Base-by-base conservation (phyloP, 139 green algal species). In the Coelastrella sp. region DNA sequence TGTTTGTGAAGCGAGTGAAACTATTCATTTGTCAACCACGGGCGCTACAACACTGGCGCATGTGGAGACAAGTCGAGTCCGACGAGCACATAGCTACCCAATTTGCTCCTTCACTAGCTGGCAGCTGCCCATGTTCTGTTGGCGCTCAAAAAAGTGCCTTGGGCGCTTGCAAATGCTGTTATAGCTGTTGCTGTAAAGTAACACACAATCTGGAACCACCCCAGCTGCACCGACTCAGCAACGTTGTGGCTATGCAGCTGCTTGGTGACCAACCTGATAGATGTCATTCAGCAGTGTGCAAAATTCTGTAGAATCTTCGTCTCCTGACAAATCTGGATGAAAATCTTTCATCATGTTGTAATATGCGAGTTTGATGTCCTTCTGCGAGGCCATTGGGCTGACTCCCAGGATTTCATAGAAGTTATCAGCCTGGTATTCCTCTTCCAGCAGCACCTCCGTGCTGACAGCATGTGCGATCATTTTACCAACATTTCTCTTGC, bases 241-340 rank as follows among this genome's bases (percentile, higher is more conserved):
- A 49, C 35, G 3, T 49, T 49, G 35, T 87, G 61, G 81, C 56
- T 57, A 10, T 66, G 24, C 6, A 66, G 59, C 11, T 84, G 78
- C 78, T 84, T 27, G 11, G 25, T 15, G 35, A 25, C 88, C n/a
- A 17, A 95, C 93, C 78, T 95, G 92, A 60, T 95, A 78, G 10
- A 95, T 93, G 58, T 95, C 93, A 66, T 95, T 95, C 14, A 95
- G 89, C 80, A 95, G 87, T 1, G 84, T 90, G 70, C 91, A 94
- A 35, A 95, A 94, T 24, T 95, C 87, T 27, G 88, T 95, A 4
- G 85, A 75, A 27, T 95, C 91, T 6, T 89, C 89, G 57, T 94
- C 93, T 6, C 27, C 86, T 12, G 78, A 90, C 22, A 92, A 81
- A 85, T 95, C 93, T 20, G 93, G 93, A 25, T 95, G 93, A 81